Base-by-base conservation (phyloP, 2,329 filamentous ascomycete genomes). In the Alternaria longipes region DNA sequence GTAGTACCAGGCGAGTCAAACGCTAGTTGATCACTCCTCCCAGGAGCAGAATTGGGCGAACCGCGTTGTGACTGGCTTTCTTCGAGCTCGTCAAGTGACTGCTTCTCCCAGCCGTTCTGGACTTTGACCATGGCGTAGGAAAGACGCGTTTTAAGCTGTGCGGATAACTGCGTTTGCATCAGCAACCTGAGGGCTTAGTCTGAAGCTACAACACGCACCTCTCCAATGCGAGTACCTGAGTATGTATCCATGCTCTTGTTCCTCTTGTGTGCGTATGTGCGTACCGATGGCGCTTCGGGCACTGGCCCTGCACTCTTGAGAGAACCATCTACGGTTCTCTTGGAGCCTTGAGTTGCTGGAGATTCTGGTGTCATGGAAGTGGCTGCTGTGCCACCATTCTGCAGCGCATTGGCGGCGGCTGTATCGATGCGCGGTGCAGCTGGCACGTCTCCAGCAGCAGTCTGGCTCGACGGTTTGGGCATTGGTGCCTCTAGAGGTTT, bases 91-190 rank as follows among this genome's bases (percentile, higher is more conserved):
- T 91, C 89, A 59, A 95, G 87, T 18, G 88, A 89, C 65, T 90
- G 89, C 51, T 89, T 86, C 79, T 97, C 91, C 90, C 93, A 95
- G 60, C 92, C 93, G 74, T 96, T 89, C 65, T 80, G 92, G 41
- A 97, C 91, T 79, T 97, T 97, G 75, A 96, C 86, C 86, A 97
- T 95, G 66, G 94, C 94, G 78, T 97, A 97, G 7, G 93, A 92
- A 28, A 98, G 85, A 71, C 93, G 91, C 52, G 93, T 90, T 74
- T 90, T 91, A 54, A 98, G 85, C 74, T 94, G 91, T 56, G 89
- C 87, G 41, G 92, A 93, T 55, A 92, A 82, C 91, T 93, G 76
- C 46, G 71, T 63, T 61, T 42, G 53, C 59, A 62, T 78, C 59
- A 78, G 74, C 64, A 56, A 63, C 53, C 60, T 60, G 57, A 56